Evolutionary conservation across 352 stramenopile species (phyloP), one percentile per base, ranked within the genome.

Genomic region (Plasmopara viticola): DNA sequence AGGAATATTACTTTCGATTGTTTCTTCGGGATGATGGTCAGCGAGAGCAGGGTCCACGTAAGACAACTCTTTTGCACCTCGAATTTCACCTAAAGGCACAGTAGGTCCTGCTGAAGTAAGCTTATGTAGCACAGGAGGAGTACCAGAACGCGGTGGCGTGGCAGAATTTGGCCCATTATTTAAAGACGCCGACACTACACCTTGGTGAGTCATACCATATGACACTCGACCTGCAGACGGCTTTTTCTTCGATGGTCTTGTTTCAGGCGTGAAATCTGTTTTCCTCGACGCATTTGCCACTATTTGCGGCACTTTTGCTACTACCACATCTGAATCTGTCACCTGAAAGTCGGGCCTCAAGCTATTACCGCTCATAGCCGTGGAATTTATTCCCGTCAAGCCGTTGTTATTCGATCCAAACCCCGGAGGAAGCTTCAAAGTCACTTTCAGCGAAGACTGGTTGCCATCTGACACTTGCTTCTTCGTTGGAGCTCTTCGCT

Each of bases 41-140:
- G 53, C 43, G 8, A 68, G 39, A 20, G 61, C 48, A 35, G 61
- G 56, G 17, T 72, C 66, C 17, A 79, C 56, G 17, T 88, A 61
- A 17, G 66, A 60, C 2, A 90, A 46, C 51, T 90, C 77, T 48
- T 64, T 78, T 46, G 67, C 68, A 20, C 80, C 80, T 10, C 80
- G 66, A 45, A 88, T 42, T 56, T 90, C 80, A 17, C 64, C 70
- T n/a, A 50, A 45, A 35, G 72, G 72, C 6, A 87, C 61, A 15
- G 79, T 90, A 10, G 65, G 62, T 1, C 74, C 76, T 14, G 44
- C 76, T n/a, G 79, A 74, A 43, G 87, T 81, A 31, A 87, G 35
- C 28, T 90, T 84, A 4, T 55, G 40, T 44, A 86, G 45, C 45
- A 88, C 78, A 4, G 64, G 44, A 43, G 59, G 53, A 15, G 51